Percentiles rank a stretch among this genome's conserved stretches.
Evolutionary conservation across 2,329 filamentous ascomycete species (phyloP).

Genomic region (Lachnellula arida): DNA sequence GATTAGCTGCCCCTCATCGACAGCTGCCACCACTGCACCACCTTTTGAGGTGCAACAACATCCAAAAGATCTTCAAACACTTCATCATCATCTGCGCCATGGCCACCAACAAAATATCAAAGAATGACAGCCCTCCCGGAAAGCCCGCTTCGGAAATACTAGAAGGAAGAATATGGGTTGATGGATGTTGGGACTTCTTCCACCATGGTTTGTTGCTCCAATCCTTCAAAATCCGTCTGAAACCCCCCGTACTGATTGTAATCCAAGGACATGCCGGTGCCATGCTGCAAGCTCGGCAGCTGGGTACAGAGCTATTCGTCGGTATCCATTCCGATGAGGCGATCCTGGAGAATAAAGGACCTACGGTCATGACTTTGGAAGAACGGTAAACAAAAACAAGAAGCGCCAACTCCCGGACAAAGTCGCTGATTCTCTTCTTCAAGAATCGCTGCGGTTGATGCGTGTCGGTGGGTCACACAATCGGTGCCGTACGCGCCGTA

Average conservation of each 20-base stretch:
- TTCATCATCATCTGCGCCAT: neutral
- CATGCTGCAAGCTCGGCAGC: conserved; percentile 89
- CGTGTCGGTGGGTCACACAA: conserved; percentile 88
- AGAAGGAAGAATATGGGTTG: conserved; percentile 86
- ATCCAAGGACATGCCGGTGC: conserved; percentile 82
- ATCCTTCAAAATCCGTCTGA: neutral
- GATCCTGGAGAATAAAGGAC: conserved; percentile 95
- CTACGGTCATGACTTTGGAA: conserved; percentile 90
- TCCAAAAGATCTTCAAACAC: neutral
- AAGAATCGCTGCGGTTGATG: conserved; percentile 83
- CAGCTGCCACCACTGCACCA: neutral
- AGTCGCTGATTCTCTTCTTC: conserved; percentile 27
- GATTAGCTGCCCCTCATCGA: neutral
- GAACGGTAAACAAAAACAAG: conserved; percentile 60
- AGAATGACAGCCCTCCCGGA: conserved; percentile 24
- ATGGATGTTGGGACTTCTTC: conserved; percentile 98
- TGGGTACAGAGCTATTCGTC: conserved; percentile 83
- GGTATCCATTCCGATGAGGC: conserved; percentile 95
- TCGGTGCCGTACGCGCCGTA: conserved; percentile 86
- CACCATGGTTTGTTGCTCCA: conserved; percentile 67
- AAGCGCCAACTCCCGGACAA: conserved; percentile 15
- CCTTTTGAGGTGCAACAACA: neutral
- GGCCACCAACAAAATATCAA: conserved; percentile 5
- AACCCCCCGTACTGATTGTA: conserved; percentile 1
- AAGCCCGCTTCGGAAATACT: conserved; percentile 30